Evolutionary conservation across 495 filamentous ascomycete genomes (phyloP).

Genomic region (Polyplosphaeria fusca): DNA sequence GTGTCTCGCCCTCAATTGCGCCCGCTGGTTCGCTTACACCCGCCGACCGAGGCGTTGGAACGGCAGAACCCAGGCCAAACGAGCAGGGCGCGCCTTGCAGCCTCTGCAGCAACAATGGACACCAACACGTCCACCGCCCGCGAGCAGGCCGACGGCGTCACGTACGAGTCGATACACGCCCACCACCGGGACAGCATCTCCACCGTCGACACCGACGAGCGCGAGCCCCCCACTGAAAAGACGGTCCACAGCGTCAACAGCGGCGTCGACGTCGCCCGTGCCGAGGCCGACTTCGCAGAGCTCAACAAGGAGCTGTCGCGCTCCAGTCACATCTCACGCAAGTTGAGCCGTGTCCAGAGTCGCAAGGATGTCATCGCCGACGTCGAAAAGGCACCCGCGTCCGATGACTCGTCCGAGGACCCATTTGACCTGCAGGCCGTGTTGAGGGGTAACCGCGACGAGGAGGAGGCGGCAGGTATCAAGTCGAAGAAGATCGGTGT

Average conservation of each 20-base stretch:
- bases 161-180: slow-evolving; percentile 27
- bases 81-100: not conserved
- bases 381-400: slow-evolving; percentile 50
- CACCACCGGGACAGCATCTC: slow-evolving; percentile 12
- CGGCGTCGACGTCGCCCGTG: slow-evolving; percentile 64
- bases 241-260: not conserved
- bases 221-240: not conserved
- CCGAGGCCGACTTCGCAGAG: slow-evolving; percentile 74
- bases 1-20: not conserved
- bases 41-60: not conserved
- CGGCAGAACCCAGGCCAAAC: not conserved
- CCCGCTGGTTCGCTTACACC: not conserved
- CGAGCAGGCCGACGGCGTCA: slow-evolving; percentile 11
- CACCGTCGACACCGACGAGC: slow-evolving; percentile 9
- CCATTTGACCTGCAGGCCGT: slow-evolving; percentile 69
- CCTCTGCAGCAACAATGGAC: slow-evolving; percentile 4
- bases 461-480: slow-evolving; percentile 74
- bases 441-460: slow-evolving; percentile 63
- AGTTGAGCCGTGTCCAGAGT: slow-evolving; percentile 45
- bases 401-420: slow-evolving; percentile 50
- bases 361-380: slow-evolving; percentile 38
- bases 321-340: slow-evolving; percentile 49
- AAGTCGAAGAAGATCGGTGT: slow-evolving; percentile 67
- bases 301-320: slow-evolving; percentile 70
- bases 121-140: slow-evolving; percentile 9